These are phyloP conservation scores for Evernia prunastri DNA, from an alignment of 495 filamentous ascomycete genomes.

Conservation along the genomic window DNA sequence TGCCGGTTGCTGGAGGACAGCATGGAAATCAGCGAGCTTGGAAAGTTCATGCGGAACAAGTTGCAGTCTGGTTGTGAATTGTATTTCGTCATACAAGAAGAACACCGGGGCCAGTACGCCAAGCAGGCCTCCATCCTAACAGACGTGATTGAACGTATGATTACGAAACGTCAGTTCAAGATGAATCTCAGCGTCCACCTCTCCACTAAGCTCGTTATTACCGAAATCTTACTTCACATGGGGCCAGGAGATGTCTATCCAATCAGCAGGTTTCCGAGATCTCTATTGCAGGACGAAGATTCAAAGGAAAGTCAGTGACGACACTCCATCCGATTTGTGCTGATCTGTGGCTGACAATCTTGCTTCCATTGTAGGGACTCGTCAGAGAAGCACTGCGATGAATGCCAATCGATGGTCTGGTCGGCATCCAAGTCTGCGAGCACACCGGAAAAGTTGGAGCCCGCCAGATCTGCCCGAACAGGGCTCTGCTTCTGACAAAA, in stretches of 20 bases:
- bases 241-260: conserved; percentile 4
- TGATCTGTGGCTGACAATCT: background rate
- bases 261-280: conserved; percentile 25
- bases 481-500: background rate
- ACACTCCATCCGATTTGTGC: background rate
- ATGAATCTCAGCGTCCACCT: conserved; percentile 14
- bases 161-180: conserved; percentile 7
- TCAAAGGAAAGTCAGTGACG: conserved; percentile 3
- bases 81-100: conserved; percentile 24
- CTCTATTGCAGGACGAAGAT: conserved; percentile 20
- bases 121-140: conserved; percentile 10
- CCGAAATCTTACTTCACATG: conserved; percentile 19
- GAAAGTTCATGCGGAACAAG: conserved; percentile 14
- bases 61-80: background rate
- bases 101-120: conserved; percentile 7
- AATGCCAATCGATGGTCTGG: conserved; percentile 15
- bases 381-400: background rate
- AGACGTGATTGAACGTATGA: conserved; percentile 22
- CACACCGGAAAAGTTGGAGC: conserved; percentile 9
- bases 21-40: conserved; percentile 19
- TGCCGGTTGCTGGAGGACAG: conserved; percentile 17
- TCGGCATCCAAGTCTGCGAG: conserved; percentile 9
- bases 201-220: conserved; percentile 13
- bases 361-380: conserved; percentile 3
- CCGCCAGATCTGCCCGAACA: conserved; percentile 1